These are phyloP conservation scores for Polysphondylium violaceum DNA, from an alignment of 78 protist genomes.

Conservation along the genomic window DNA sequence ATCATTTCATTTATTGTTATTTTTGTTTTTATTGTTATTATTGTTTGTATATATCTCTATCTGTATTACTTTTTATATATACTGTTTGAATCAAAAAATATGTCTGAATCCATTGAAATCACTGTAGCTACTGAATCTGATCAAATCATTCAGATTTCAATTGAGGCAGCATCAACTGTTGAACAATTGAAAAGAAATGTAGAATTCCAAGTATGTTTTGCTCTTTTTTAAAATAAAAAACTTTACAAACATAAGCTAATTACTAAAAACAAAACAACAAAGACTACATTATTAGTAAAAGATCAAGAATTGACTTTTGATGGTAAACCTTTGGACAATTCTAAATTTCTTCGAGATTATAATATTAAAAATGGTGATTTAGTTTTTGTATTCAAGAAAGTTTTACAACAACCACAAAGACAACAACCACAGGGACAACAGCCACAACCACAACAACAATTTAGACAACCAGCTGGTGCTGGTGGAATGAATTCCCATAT, in stretches of 20 bases:
- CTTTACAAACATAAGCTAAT: neutral
- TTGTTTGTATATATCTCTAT: too few species aligned
- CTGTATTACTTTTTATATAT: too few species aligned
- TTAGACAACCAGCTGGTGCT: neutral
- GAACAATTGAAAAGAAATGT: slow-evolving; percentile 32
- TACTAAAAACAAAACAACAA: too few species aligned
- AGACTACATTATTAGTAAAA: slow-evolving; percentile 41
- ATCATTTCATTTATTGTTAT: too few species aligned
- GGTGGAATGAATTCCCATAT: neutral
- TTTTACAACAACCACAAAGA: neutral
- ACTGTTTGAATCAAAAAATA: too few species aligned
- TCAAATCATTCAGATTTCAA: slow-evolving; percentile 1
- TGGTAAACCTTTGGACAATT: slow-evolving; percentile 37
- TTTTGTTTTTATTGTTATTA: too few species aligned
- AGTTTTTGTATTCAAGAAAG: slow-evolving; percentile 37
- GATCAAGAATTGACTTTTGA: slow-evolving; percentile 47
- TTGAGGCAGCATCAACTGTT: slow-evolving; percentile 13
- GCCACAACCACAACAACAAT: slow-evolving; percentile 27
- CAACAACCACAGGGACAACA: slow-evolving; percentile 15
- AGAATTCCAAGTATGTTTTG: slow-evolving; percentile 65
- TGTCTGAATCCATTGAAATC: too few species aligned
- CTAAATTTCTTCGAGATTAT: slow-evolving; percentile 30
- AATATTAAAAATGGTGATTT: slow-evolving; percentile 51
- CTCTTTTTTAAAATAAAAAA: neutral
- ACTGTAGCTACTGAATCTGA: slow-evolving; percentile 36